Percentiles rank a stretch among this genome's conserved stretches.
Evolutionary conservation across 352 stramenopile genomes (phyloP).

Genomic region (Globisporangium splendens): DNA sequence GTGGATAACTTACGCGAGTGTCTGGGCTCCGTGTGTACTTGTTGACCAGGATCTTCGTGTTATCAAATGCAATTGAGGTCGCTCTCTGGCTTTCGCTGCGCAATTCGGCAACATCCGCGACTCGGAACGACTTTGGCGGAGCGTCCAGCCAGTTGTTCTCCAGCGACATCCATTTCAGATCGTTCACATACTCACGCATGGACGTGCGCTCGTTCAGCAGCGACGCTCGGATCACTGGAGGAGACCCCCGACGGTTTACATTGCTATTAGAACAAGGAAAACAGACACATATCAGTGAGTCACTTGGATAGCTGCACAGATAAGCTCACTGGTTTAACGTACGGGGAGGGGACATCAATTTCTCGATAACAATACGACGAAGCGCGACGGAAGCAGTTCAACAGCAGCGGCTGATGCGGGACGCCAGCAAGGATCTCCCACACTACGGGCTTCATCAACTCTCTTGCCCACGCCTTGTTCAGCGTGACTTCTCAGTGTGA

Average conservation of each 20-base stretch:
- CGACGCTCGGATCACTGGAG: constrained; percentile 81
- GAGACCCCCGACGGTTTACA: constrained; percentile 78
- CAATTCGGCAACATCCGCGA: constrained; percentile 57
- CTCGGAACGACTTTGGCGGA: constrained; percentile 26
- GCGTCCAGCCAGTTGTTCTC: constrained; percentile 74
- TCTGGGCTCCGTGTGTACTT: constrained; percentile 59
- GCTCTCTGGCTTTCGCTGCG: constrained; percentile 55
- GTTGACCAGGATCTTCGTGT: constrained; percentile 58
- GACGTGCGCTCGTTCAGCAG: constrained; percentile 81
- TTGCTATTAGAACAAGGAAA: constrained; percentile 40
- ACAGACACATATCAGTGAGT: no score
- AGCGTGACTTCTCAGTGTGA: constrained; percentile 40
- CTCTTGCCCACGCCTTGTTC: constrained; percentile 68
- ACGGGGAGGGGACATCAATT: constrained; percentile 83
- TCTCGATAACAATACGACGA: constrained; percentile 87
- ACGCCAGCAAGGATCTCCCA: constrained; percentile 83
- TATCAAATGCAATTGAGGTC: constrained; percentile 49
- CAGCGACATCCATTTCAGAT: constrained; percentile 72
- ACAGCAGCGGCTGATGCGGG: constrained; percentile 69
- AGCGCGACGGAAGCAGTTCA: constrained; percentile 81
- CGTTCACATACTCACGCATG: constrained; percentile 83
- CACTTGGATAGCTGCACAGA: no score
- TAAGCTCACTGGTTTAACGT: constrained; percentile 18
- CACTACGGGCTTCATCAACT: constrained; percentile 77
- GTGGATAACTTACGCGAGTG: constrained; percentile 43